A percentile compares a stretch with the other conserved stretches of the same genome.
phyloP scores from a whole-genome alignment of 192 early-diverging fungal genomes.

The Spinellus fusiger region DNA sequence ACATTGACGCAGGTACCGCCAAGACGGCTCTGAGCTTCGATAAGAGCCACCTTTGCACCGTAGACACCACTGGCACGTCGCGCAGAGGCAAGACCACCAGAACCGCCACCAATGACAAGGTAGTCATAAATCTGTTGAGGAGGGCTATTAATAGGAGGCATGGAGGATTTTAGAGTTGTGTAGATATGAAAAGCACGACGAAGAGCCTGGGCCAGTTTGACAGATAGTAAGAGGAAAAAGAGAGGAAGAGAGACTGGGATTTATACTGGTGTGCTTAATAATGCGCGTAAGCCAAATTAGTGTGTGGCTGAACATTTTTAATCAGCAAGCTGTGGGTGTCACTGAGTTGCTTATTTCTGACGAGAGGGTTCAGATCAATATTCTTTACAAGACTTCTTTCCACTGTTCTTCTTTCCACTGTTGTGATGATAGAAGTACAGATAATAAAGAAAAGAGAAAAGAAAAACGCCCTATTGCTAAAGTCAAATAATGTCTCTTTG shows the following conservation, averaged over 20 bases:
- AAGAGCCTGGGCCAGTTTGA: background rate
- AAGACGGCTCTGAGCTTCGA: slow-evolving; percentile 74
- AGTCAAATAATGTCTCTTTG: too few relatives aligned
- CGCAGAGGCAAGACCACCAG: slow-evolving; percentile 88
- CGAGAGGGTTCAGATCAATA: too few relatives aligned
- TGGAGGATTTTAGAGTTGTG: background rate
- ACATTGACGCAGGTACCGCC: slow-evolving; percentile 95
- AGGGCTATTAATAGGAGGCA: slow-evolving; percentile 6
- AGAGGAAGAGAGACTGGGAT: background rate
- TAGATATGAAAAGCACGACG: background rate
- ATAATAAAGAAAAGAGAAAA: too few relatives aligned
- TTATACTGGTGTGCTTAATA: background rate
- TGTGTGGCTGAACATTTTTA: too few relatives aligned
- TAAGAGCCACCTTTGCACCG: slow-evolving; percentile 84
- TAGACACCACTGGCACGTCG: slow-evolving; percentile 81
- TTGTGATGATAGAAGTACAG: too few relatives aligned
- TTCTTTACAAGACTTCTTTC: too few relatives aligned
- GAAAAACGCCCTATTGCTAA: too few relatives aligned
- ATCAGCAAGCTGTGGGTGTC: too few relatives aligned
- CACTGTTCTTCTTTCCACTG: too few relatives aligned
- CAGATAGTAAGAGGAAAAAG: background rate
- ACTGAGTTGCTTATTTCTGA: too few relatives aligned
- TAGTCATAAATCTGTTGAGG: slow-evolving; percentile 65
- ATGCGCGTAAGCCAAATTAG: too few relatives aligned
- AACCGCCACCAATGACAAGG: slow-evolving; percentile 94